A percentile compares a stretch with the other conserved stretches of the same genome.
phyloP scores from a whole-genome alignment of 2,329 filamentous ascomycete genomes.

The Macrophomina tecta region DNA sequence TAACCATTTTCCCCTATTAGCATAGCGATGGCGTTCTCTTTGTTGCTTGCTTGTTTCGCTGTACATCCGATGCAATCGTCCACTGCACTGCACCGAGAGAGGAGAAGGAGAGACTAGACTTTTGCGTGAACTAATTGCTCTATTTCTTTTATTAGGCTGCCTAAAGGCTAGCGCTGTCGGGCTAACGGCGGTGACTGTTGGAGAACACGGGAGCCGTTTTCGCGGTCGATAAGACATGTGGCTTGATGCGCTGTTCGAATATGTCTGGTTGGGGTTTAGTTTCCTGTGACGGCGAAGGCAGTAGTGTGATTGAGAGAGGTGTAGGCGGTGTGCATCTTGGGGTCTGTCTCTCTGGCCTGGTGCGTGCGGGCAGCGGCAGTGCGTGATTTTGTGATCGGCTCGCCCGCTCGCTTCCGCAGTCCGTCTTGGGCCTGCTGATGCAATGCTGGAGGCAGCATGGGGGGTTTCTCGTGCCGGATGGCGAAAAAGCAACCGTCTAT shows the following conservation, averaged over 20 bases:
- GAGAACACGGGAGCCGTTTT: too few species aligned
- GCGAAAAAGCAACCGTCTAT: not conserved
- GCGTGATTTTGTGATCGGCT: not conserved
- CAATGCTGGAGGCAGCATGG: not conserved
- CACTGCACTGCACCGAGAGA: not conserved
- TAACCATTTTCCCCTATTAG: not conserved
- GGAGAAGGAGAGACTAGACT: too few species aligned
- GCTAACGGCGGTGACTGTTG: too few species aligned
- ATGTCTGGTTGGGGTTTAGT: not conserved
- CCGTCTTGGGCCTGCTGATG: not conserved
- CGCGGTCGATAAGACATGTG: not conserved
- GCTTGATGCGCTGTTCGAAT: slow-evolving; percentile 7
- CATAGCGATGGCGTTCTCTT: slow-evolving; percentile 27
- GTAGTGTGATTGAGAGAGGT: not conserved
- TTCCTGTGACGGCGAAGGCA: too few species aligned
- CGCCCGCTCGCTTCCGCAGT: not conserved
- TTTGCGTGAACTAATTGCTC: not conserved
- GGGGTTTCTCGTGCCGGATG: not conserved
- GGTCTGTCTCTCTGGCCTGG: too few species aligned
- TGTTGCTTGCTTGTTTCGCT: not conserved
- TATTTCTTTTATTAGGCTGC: not conserved
- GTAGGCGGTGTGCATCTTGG: not conserved
- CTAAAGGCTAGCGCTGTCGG: not conserved
- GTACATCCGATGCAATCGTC: not conserved
- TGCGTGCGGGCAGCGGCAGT: not conserved